Percentiles rank a stretch among this genome's conserved stretches.
phyloP scores from a whole-genome alignment of 208 protist genomes.

The Leishmania tarentolae region DNA sequence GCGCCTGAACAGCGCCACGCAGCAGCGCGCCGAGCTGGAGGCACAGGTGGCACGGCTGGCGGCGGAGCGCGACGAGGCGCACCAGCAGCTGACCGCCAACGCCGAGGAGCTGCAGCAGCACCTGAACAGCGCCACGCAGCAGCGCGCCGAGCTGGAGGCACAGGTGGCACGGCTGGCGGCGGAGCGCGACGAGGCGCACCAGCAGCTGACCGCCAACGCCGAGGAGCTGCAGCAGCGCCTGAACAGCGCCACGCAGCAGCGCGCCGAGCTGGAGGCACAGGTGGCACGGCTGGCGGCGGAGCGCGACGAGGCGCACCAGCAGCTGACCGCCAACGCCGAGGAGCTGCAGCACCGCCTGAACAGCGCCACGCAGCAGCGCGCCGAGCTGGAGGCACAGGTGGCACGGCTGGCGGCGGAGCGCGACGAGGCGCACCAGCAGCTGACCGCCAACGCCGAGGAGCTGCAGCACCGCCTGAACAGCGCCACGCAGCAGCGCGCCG shows the following conservation, averaged over 20 bases:
- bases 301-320: too few species aligned
- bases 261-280: neutral
- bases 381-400: constrained; percentile 10
- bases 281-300: neutral
- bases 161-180: neutral
- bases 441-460: constrained; percentile 26
- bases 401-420: constrained; percentile 21
- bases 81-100: neutral
- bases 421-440: constrained; percentile 22
- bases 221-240: too few species aligned
- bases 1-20: too few species aligned
- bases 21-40: too few species aligned
- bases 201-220: neutral
- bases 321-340: too few species aligned
- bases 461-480: constrained; percentile 26
- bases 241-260: neutral
- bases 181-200: neutral
- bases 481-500: constrained; percentile 7
- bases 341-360: too few species aligned
- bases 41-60: neutral
- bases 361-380: too few species aligned
- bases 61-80: neutral
- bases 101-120: neutral
- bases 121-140: too few species aligned
- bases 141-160: too few species aligned